Conservation (phyloP, 2,329 filamentous ascomycete genomes). For the Aspergillus piperis region DNA sequence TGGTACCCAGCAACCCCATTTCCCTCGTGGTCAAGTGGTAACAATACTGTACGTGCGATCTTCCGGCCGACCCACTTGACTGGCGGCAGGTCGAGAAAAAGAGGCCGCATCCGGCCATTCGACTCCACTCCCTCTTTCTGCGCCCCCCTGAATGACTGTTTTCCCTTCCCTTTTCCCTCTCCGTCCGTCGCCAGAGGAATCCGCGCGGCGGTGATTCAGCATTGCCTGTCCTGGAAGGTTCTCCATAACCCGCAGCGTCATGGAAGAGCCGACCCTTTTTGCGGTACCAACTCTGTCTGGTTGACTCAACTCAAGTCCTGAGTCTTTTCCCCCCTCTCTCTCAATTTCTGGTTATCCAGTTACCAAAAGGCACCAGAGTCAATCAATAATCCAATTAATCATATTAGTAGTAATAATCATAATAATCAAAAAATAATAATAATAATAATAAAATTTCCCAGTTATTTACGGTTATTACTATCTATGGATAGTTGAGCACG, state of each 20-base stretch:
- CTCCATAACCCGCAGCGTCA: background rate
- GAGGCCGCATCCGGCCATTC: conserved; percentile 18
- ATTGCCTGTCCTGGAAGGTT: background rate
- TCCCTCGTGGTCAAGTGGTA: conserved; percentile 30
- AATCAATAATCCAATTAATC: too few species aligned
- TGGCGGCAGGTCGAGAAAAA: conserved; percentile 17
- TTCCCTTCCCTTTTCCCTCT: conserved; percentile 8
- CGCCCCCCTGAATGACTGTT: conserved; percentile 21
- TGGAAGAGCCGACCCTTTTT: background rate
- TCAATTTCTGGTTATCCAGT: too few species aligned
- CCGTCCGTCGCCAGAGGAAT: conserved; percentile 7
- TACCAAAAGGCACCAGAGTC: too few species aligned
- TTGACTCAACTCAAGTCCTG: too few species aligned
- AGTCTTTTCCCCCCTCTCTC: too few species aligned
- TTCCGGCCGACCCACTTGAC: conserved; percentile 16
- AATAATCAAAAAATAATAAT: too few species aligned
- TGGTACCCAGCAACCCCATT: conserved; percentile 5
- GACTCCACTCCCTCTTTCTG: conserved; percentile 9
- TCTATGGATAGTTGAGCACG: conserved; percentile 3
- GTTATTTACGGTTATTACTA: too few species aligned
- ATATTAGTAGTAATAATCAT: too few species aligned
- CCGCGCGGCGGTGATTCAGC: conserved; percentile 4
- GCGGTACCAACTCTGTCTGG: too few species aligned
- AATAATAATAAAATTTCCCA: too few species aligned
- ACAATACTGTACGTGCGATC: conserved; percentile 20